Conservation (phyloP, 1,284 basidiomycete genomes). For the Sporisorium scitamineum region DNA sequence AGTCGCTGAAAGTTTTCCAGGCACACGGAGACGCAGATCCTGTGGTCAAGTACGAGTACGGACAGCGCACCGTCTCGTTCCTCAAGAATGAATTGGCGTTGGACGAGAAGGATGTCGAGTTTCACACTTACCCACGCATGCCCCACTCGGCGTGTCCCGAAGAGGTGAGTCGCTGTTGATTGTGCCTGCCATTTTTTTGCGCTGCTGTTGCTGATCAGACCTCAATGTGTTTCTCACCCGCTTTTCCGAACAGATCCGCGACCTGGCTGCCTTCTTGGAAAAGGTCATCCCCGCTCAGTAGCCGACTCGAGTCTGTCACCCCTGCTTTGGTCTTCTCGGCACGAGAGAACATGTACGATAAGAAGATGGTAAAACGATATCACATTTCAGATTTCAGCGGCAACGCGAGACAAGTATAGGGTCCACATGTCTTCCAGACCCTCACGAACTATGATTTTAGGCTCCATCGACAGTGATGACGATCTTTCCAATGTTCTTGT, state of each 20-base stretch:
- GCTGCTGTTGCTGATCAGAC: not conserved
- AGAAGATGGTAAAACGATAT: not conserved
- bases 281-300: constrained; percentile 52
- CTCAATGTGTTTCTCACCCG: not conserved
- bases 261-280: constrained; percentile 57
- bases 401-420: not conserved
- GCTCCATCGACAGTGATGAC: constrained; percentile 47
- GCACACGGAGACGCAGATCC: constrained; percentile 65
- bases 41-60: constrained; percentile 62
- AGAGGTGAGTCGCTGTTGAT: constrained; percentile 39
- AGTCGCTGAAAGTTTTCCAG: constrained; percentile 60
- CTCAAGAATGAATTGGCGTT: constrained; percentile 56
- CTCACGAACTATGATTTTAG: not conserved
- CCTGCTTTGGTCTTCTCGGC: not conserved
- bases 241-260: constrained; percentile 35
- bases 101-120: constrained; percentile 46
- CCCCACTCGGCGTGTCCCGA: constrained; percentile 66
- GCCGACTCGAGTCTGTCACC: not conserved
- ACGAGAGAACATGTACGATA: constrained; percentile 11
- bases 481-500: constrained; percentile 77
- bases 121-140: constrained; percentile 62
- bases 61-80: constrained; percentile 49
- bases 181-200: not conserved
- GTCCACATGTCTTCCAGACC: not conserved
- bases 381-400: not conserved